Evolutionary conservation across 2,329 filamentous ascomycete species (phyloP), one percentile per base, ranked within the genome.

Genomic region (Mycosphaerelloides madeirae): DNA sequence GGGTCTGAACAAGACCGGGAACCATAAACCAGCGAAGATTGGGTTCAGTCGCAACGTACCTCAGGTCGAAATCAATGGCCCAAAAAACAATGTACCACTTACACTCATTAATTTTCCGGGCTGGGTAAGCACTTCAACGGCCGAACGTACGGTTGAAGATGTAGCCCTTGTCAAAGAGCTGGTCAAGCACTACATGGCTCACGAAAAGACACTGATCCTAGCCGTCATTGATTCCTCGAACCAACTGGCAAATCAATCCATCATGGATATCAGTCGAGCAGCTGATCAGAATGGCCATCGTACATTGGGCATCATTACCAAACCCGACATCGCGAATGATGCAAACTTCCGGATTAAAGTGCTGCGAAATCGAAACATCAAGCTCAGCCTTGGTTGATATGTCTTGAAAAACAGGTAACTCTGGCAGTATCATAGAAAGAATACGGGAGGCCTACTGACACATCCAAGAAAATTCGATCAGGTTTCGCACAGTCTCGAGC

Each of bases 271-370:
- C 11, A 71, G 68, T 2, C 63, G 66, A 14, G 54, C 64, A 34
- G 69, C 77, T 25, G 76, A 80, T 49, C 63, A 64, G 1, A 52
- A 65, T 1, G 65, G 67, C 12, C 49, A 61, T 2, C 70, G 78
- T 2, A 81, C 78, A 0, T 60, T 81, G 0, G 76, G 77, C 0
- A 72, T 82, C 43, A 71, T 82, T 43, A 82, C 78, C 0, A 81
- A 80, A 53, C 74, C 75, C 0, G 77, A 81, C 48, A 59, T 61
- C 3, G 58, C 75, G 0, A 55, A 53, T 0, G 41, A 60, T 0
- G 68, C 66, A 44, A 49, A 44, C 1, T 59, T 48, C 2, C 75
- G 68, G 47, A 50, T 73, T 14, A 56, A 66, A 4, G 46, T 72
- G 0, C 66, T 65, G 0, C 59, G 61, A 41, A 71, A 72, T 49